Base-by-base conservation (phyloP, 2,329 filamentous ascomycete species). In the Aspergillus persii region DNA sequence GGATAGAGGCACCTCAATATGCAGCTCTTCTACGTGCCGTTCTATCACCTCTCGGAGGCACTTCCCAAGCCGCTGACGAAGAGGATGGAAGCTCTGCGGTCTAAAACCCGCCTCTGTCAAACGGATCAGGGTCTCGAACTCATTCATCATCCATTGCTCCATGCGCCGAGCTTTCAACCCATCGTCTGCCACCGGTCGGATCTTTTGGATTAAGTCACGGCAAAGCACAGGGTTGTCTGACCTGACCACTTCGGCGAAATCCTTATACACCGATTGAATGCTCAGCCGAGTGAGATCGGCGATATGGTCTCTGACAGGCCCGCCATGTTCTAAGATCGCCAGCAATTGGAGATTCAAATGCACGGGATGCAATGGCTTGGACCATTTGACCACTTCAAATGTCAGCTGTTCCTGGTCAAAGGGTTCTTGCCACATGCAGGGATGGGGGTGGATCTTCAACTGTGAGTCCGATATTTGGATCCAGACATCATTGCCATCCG, bases 401-500 rank as follows among this genome's bases (percentile, higher is more conserved):
- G 81, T 84, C n/a, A 84, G 70, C 52, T 84, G 77, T 53, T 73
- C 79, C 0, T 70, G 69, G 30, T 77, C 71, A 6, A 77, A 68
- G 9, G 68, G 67, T 0, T 63, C 59, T 26, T 75, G 69, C 64
- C 68, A 72, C 18, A 74, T 60, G 2, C 59, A 56, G 1, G 77
- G 77, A 56, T 81, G 79, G 1, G 73, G 71, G 2, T 80, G 58
- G 33, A 86, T 83, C 66, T 89, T 88, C 41, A 80, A 66, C 60
- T 89, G 86, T 26, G 83, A 86, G 8, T 81, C 73, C 0, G 77
- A 80, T 15, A 88, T 80, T 48, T 84, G 74, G 26, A 88, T 84
- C 82, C 84, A 86, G 8, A 78, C 71, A 2, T 71, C 69, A 26
- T 74, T 66, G 11, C 77, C 68, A 1, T 64, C 64, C 11, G 50